Conservation (phyloP, 2,329 filamentous ascomycete genomes). For the Sordariomycetes sp. region DNA sequence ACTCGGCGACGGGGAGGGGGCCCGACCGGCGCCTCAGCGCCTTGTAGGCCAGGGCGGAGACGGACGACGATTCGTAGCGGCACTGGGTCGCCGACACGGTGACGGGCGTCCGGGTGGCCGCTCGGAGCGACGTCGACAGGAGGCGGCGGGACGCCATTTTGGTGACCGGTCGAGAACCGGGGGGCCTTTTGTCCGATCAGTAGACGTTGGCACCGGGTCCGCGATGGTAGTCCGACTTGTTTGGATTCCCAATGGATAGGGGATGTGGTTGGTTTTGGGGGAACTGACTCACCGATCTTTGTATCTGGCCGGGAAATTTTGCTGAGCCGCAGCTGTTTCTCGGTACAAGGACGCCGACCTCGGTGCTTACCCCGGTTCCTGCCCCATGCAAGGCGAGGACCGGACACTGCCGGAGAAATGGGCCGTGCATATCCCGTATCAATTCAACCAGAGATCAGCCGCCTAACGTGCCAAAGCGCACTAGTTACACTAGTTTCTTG, state of each 20-base stretch:
- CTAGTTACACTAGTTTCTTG: background rate
- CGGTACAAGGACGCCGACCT: background rate
- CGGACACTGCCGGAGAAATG: background rate
- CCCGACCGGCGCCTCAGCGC: slow-evolving; percentile 83
- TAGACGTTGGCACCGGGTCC: background rate
- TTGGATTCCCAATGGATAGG: slow-evolving; percentile 1
- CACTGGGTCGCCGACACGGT: slow-evolving; percentile 11
- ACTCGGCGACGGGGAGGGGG: slow-evolving; percentile 66
- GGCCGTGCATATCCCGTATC: background rate
- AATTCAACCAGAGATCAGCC: background rate
- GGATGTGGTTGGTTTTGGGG: background rate
- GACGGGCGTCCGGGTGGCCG: slow-evolving; percentile 11
- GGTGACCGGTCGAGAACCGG: slow-evolving; percentile 5
- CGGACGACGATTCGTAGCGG: slow-evolving; percentile 36
- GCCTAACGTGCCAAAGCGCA: background rate
- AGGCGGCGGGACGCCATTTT: slow-evolving; percentile 32
- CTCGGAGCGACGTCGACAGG: slow-evolving; percentile 22
- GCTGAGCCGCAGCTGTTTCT: background rate
- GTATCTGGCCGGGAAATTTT: background rate
- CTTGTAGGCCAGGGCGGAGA: slow-evolving; percentile 93
- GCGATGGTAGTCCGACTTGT: background rate
- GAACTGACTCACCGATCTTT: slow-evolving; percentile 5
- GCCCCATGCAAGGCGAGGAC: background rate
- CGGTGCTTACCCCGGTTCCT: background rate
- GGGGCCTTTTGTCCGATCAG: slow-evolving; percentile 1